These are phyloP conservation scores for Exophiala lecanii-corni DNA, from an alignment of 2,329 filamentous ascomycete genomes.

Conservation along the genomic window DNA sequence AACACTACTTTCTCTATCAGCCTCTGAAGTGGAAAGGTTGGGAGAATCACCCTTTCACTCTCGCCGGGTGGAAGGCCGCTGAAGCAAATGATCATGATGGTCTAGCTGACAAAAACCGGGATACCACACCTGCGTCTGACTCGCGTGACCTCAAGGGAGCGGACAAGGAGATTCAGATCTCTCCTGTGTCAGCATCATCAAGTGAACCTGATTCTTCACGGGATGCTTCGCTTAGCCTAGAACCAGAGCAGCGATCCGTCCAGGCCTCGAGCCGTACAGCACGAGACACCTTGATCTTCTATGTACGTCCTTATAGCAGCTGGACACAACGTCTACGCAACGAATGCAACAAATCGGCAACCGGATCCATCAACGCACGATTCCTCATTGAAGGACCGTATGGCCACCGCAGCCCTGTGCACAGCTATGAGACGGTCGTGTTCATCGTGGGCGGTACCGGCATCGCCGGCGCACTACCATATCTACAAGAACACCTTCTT, in stretches of 20 bases:
- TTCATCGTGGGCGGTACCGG: slow-evolving; percentile 40
- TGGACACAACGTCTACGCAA: slow-evolving; percentile 44
- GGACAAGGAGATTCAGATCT: slow-evolving; percentile 1
- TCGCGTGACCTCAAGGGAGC: not conserved
- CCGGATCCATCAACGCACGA: slow-evolving; percentile 16
- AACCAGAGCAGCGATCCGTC: no score
- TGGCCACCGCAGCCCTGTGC: slow-evolving; percentile 39
- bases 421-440: slow-evolving; percentile 47
- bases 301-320: slow-evolving; percentile 48
- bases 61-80: slow-evolving; percentile 32
- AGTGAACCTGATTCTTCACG: not conserved
- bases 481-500: slow-evolving; percentile 29
- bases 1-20: slow-evolving; percentile 49
- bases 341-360: slow-evolving; percentile 3
- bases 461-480: slow-evolving; percentile 44
- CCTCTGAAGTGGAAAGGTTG: slow-evolving; percentile 42
- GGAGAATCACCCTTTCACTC: slow-evolving; percentile 50
- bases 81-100: not conserved
- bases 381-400: slow-evolving; percentile 51
- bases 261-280: not conserved
- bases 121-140: not conserved
- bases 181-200: not conserved
- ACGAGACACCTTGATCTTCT: slow-evolving; percentile 40
- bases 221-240: not conserved
- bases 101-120: not conserved